Evolutionary conservation across 306 rosid species (phyloP).

Genomic region (Sicyos edulis): DNA sequence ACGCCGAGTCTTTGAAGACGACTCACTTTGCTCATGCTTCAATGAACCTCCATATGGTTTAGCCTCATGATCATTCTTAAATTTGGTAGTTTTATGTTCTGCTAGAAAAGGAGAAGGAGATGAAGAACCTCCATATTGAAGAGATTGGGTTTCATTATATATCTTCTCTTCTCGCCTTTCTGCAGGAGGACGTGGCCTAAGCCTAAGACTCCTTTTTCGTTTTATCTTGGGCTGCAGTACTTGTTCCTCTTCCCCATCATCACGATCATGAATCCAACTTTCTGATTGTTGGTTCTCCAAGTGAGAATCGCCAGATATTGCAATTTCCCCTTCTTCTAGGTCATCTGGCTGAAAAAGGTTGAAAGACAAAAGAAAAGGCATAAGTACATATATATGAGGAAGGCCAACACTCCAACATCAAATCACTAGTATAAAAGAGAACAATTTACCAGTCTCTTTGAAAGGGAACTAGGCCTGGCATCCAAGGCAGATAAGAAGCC

Average conservation of each 20-base stretch:
- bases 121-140: constrained; percentile 55
- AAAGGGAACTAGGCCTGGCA: constrained; percentile 63
- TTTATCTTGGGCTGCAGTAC: constrained; percentile 88
- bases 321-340: constrained; percentile 96
- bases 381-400: constrained; percentile 21
- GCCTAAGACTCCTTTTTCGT: constrained; percentile 83
- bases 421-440: constrained; percentile 29
- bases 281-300: constrained; percentile 84
- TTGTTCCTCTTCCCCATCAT: constrained; percentile 89
- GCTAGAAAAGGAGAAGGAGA: constrained; percentile 44
- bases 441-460: constrained; percentile 60
- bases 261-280: constrained; percentile 92
- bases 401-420: constrained; percentile 25
- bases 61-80: constrained; percentile 44
- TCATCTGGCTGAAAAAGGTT: constrained; percentile 67
- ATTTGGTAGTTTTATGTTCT: constrained; percentile 49
- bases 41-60: constrained; percentile 48
- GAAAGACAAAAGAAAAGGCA: background rate
- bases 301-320: constrained; percentile 84
- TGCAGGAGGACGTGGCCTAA: constrained; percentile 65
- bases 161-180: constrained; percentile 76
- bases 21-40: constrained; percentile 62
- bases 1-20: constrained; percentile 52
- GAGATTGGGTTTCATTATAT: constrained; percentile 51
- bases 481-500: constrained; percentile 88